Conservation (phyloP, 2,329 filamentous ascomycete species). For the Coccinonectria pachysandricola region DNA sequence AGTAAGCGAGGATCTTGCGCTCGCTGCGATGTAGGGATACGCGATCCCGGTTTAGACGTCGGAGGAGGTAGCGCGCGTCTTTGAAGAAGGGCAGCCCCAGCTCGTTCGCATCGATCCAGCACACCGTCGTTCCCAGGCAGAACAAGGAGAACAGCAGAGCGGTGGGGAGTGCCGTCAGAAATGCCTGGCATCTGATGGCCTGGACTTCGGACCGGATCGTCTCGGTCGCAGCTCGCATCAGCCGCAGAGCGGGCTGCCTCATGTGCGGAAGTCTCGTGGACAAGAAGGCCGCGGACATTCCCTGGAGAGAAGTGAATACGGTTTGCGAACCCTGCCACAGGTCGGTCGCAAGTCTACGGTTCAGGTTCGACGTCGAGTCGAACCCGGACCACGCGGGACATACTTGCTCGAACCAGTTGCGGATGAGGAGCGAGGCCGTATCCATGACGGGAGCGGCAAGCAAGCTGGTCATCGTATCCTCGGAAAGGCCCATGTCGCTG, state of each 20-base stretch:
- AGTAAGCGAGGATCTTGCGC: constrained; percentile 24
- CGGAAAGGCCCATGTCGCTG: too few species aligned
- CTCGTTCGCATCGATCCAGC: constrained; percentile 28
- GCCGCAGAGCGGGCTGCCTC: constrained; percentile 22
- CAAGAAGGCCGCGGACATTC: constrained; percentile 30
- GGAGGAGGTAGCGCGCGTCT: constrained; percentile 17
- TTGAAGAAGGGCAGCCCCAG: constrained; percentile 24
- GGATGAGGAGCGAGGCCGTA: constrained; percentile 24
- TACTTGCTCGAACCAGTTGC: constrained; percentile 30
- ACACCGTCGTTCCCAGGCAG: constrained; percentile 29
- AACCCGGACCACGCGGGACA: constrained; percentile 32
- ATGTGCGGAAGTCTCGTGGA: constrained; percentile 25
- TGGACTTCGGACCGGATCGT: constrained; percentile 26
- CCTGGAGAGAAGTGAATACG: constrained; percentile 29
- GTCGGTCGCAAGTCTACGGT: constrained; percentile 26
- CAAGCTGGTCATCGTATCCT: constrained; percentile 2
- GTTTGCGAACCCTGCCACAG: constrained; percentile 27
- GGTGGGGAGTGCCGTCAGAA: constrained; percentile 18
- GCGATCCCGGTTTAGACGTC: constrained; percentile 15
- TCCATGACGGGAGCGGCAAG: constrained; percentile 16
- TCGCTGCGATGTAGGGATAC: constrained; percentile 9
- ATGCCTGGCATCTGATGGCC: constrained; percentile 11
- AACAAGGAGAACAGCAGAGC: constrained; percentile 28
- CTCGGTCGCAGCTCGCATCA: constrained; percentile 24
- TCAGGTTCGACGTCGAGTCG: constrained; percentile 28